Conservation (phyloP, 257 asterid species). For the Rauvolfia tetraphylla region DNA sequence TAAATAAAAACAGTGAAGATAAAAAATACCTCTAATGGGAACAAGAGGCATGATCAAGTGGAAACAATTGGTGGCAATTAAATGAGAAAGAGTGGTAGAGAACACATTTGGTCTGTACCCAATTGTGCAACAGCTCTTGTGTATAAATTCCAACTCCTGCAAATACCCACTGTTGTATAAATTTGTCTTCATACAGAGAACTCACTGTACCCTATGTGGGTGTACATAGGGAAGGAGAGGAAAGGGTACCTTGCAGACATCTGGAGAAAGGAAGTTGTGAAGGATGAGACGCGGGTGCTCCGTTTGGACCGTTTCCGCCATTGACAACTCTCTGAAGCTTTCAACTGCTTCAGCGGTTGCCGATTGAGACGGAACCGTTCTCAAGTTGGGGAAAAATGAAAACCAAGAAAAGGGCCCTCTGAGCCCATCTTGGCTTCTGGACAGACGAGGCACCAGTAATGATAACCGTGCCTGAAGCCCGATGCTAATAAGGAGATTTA, state of each 20-base stretch:
- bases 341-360: not conserved
- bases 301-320: slow-evolving; percentile 15
- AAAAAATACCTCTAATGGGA: slow-evolving; percentile 62
- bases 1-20: not conserved
- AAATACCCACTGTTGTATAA: not conserved
- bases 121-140: slow-evolving; percentile 78
- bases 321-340: not conserved
- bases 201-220: not conserved
- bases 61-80: slow-evolving; percentile 70
- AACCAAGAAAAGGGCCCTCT: too few species aligned
- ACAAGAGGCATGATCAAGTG: slow-evolving; percentile 77
- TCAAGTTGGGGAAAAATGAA: too few species aligned
- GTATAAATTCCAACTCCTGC: slow-evolving; percentile 85
- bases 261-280: slow-evolving; percentile 27
- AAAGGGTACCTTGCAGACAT: slow-evolving; percentile 32
- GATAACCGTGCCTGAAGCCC: too few species aligned
- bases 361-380: not conserved
- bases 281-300: slow-evolving; percentile 37
- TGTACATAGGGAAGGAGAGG: not conserved
- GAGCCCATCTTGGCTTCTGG: too few species aligned
- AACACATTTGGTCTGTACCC: slow-evolving; percentile 91
- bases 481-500: too few species aligned
- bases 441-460: too few species aligned
- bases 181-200: not conserved
- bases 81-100: slow-evolving; percentile 89